Percentiles rank a stretch among this genome's conserved stretches.
Conservation (phyloP, 1,284 basidiomycete species). For the Rhodofomes roseus region DNA sequence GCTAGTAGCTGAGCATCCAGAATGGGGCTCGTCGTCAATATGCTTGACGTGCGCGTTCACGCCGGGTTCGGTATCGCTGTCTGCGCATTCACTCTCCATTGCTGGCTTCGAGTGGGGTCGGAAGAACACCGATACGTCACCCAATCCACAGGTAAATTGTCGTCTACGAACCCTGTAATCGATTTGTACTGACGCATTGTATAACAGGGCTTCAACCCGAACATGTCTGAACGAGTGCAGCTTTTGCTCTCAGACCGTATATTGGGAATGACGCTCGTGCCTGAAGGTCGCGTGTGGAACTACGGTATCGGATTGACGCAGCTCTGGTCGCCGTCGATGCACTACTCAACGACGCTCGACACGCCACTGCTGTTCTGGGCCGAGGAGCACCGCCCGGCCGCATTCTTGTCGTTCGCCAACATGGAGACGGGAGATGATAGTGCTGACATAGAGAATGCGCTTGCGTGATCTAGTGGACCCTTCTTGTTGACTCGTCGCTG, state of each 20-base stretch:
- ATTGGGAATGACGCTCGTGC: constrained; percentile 87
- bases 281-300: constrained; percentile 92
- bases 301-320: constrained; percentile 92
- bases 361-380: constrained; percentile 95
- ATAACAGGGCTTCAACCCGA: constrained; percentile 86
- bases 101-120: constrained; percentile 98
- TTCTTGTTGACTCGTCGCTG: neutral
- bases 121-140: constrained; percentile 86
- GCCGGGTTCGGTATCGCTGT: constrained; percentile 94
- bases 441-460: constrained; percentile 88
- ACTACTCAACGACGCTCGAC: constrained; percentile 87
- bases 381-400: constrained; percentile 88
- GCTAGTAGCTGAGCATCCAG: constrained; percentile 93
- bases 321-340: constrained; percentile 82
- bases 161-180: neutral
- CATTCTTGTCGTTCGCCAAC: constrained; percentile 88
- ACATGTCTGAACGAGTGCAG: constrained; percentile 97
- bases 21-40: constrained; percentile 93
- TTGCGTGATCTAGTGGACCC: constrained; percentile 45
- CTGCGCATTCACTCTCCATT: constrained; percentile 87
- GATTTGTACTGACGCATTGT: constrained; percentile 11
- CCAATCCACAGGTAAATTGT: constrained; percentile 66
- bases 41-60: constrained; percentile 96
- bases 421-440: constrained; percentile 85
- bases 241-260: constrained; percentile 92